Conservation (phyloP, 345 rosid species). For the Linum tenue region DNA sequence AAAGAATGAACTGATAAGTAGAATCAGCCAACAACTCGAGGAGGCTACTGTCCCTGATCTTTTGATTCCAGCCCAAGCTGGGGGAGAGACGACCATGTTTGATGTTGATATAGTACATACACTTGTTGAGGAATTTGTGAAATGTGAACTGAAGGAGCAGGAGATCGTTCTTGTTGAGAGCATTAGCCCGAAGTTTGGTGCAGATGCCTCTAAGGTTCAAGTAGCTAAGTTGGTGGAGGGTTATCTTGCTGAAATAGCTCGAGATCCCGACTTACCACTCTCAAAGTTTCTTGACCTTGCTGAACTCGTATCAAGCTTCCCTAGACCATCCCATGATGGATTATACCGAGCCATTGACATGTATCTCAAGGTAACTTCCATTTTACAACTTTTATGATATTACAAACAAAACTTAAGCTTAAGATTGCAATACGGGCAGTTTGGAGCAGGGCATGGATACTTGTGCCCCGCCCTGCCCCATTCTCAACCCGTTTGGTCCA, state of each 20-base stretch:
- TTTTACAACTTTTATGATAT: not conserved
- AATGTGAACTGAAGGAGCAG: conserved; percentile 1
- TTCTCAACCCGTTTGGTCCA: too few relatives aligned
- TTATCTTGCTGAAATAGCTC: conserved; percentile 25
- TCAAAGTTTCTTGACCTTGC: conserved; percentile 24
- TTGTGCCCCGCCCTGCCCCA: too few relatives aligned
- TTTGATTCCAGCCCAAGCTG: conserved; percentile 21
- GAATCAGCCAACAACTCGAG: conserved; percentile 18
- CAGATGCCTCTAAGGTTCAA: conserved; percentile 19
- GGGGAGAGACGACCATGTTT: conserved; percentile 13
- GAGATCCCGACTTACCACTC: conserved; percentile 20
- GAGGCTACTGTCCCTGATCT: conserved; percentile 24
- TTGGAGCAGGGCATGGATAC: too few relatives aligned
- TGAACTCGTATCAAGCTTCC: conserved; percentile 20
- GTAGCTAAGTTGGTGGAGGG: conserved; percentile 28
- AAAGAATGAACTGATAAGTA: conserved; percentile 22
- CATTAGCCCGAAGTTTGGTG: conserved; percentile 15
- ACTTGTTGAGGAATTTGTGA: conserved; percentile 21
- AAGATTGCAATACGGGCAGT: too few relatives aligned
- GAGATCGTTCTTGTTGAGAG: conserved; percentile 16
- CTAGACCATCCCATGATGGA: conserved; percentile 25
- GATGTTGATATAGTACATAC: conserved; percentile 20
- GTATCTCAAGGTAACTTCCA: conserved; percentile 24
- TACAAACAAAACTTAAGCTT: too few relatives aligned
- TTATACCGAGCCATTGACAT: conserved; percentile 24